A percentile compares a stretch with the other conserved stretches of the same genome.
Evolutionary conservation across 2,329 filamentous ascomycete species (phyloP).

Genomic region (Cladophialophora psammophila): DNA sequence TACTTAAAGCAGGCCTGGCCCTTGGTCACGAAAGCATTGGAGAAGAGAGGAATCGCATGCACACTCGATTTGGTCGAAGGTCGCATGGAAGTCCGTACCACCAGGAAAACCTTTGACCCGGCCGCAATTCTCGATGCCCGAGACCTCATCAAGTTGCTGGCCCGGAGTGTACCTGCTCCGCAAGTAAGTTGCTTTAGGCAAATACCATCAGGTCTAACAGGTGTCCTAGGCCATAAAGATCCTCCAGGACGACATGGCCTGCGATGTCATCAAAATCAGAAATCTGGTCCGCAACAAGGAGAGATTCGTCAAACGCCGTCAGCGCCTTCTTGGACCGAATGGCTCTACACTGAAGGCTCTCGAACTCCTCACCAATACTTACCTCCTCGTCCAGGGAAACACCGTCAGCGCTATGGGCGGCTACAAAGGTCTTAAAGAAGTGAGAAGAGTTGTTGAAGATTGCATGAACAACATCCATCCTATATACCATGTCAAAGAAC

Average conservation of each 20-base stretch:
- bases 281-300: slow-evolving; percentile 92
- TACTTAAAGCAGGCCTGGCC: slow-evolving; percentile 95
- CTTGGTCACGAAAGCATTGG: slow-evolving; percentile 82
- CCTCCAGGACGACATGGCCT: slow-evolving; percentile 86
- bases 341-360: slow-evolving; percentile 93
- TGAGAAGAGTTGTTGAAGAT: slow-evolving; percentile 87
- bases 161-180: slow-evolving; percentile 88
- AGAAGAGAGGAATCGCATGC: slow-evolving; percentile 87
- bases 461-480: slow-evolving; percentile 95
- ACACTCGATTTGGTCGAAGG: slow-evolving; percentile 94
- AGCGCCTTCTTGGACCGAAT: slow-evolving; percentile 88
- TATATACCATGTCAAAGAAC: slow-evolving; percentile 91
- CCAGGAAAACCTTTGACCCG: slow-evolving; percentile 87
- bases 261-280: slow-evolving; percentile 95
- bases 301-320: slow-evolving; percentile 90
- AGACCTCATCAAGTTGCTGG: slow-evolving; percentile 91
- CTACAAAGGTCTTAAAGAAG: slow-evolving; percentile 91
- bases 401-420: slow-evolving; percentile 91
- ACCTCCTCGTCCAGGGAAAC: slow-evolving; percentile 95
- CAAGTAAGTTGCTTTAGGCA: slow-evolving; percentile 13
- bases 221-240: slow-evolving; percentile 82
- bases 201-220: not conserved
- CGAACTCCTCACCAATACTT: slow-evolving; percentile 87
- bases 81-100: slow-evolving; percentile 96
- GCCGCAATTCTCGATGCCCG: slow-evolving; percentile 91